Conservation (phyloP, 2,329 filamentous ascomycete genomes). For the Aspergillus candidus region DNA sequence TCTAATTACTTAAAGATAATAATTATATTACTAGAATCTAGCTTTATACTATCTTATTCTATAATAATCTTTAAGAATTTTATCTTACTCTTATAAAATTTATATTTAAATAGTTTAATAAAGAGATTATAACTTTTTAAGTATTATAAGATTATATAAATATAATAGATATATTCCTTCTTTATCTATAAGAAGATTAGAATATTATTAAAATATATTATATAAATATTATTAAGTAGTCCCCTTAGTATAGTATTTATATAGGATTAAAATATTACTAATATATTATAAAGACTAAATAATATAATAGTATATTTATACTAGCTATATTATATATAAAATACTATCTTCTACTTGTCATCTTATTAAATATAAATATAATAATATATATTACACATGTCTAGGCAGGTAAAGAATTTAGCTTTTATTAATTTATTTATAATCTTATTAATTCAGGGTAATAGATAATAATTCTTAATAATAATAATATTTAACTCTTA, state of each 20-base stretch:
- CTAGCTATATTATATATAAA: not conserved
- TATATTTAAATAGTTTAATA: not conserved
- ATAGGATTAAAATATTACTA: too few relatives aligned
- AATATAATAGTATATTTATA: not conserved
- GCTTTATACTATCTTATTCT: not conserved
- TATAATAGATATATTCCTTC: not conserved
- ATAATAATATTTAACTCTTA: not conserved
- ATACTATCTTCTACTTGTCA: not conserved
- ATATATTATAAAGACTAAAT: too few relatives aligned
- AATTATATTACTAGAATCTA: not conserved
- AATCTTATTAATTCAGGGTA: too few relatives aligned
- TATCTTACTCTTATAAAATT: not conserved
- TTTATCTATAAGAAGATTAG: too few relatives aligned
- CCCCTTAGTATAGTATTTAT: too few relatives aligned
- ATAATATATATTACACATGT: not conserved
- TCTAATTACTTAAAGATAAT: not conserved
- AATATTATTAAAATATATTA: too few relatives aligned
- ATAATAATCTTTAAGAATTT: not conserved
- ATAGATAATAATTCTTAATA: not conserved
- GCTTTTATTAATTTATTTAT: too few relatives aligned
- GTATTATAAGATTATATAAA: not conserved
- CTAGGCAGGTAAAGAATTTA: too few relatives aligned
- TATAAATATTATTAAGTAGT: too few relatives aligned
- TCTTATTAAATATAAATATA: not conserved
- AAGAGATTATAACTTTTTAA: not conserved